Conservation (phyloP, 2,329 filamentous ascomycete species). For the Fusarium penzigii region DNA sequence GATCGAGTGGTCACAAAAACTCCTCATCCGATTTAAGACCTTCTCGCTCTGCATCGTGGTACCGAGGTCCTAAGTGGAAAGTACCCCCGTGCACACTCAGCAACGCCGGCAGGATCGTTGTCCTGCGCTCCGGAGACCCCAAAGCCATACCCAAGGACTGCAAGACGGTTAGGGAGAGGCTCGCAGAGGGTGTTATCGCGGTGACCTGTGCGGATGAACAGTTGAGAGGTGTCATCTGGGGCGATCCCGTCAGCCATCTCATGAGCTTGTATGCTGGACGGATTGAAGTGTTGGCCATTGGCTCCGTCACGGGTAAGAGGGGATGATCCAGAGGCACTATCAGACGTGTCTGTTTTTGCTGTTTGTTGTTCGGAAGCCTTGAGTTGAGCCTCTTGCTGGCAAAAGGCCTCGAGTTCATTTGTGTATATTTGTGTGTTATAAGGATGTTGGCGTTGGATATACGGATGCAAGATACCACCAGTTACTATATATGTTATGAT, state of each 20-base stretch:
- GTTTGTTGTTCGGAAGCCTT: background rate
- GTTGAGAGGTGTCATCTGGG: conserved; percentile 72
- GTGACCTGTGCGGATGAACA: conserved; percentile 68
- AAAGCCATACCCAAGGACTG: conserved; percentile 40
- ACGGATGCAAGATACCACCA: no score
- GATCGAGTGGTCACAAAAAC: conserved; percentile 19
- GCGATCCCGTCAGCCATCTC: conserved; percentile 76
- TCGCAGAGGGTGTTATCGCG: conserved; percentile 65
- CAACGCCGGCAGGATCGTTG: conserved; percentile 68
- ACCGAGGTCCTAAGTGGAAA: conserved; percentile 55
- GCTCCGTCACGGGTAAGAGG: conserved; percentile 41
- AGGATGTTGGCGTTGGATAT: no score
- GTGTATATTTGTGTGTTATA: no score
- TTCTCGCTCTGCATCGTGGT: conserved; percentile 10
- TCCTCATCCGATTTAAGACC: conserved; percentile 2
- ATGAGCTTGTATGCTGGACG: conserved; percentile 77
- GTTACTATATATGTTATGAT: no score
- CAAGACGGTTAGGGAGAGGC: conserved; percentile 50
- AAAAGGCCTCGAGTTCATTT: no score
- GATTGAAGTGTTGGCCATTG: conserved; percentile 70
- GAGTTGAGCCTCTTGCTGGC: no score
- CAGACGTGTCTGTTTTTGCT: no score
- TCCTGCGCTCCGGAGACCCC: conserved; percentile 57
- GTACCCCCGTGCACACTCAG: conserved; percentile 68
- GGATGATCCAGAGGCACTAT: background rate